A percentile compares a stretch with the other conserved stretches of the same genome.
These are phyloP conservation scores for Cylindrotheca closterium DNA, from an alignment of 108 stramenopile genomes.

Conservation along the genomic window DNA sequence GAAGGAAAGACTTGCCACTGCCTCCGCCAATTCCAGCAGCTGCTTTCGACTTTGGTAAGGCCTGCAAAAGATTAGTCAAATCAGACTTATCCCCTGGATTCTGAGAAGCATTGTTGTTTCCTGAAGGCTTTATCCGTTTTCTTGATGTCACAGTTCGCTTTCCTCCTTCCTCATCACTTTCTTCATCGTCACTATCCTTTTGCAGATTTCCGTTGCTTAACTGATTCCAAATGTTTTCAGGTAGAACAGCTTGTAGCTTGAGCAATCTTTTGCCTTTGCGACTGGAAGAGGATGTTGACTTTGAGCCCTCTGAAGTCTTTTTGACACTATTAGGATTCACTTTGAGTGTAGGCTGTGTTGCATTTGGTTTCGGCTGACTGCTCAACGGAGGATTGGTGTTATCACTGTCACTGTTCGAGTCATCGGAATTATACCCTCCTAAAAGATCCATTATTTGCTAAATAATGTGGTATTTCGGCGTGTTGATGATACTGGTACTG, in stretches of 20 bases:
- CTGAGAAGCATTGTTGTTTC: not conserved
- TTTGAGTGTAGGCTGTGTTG: not conserved
- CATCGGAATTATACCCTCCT: slow-evolving; percentile 27
- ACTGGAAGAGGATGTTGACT: not conserved
- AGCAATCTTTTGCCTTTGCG: slow-evolving; percentile 25
- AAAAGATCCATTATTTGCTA: slow-evolving; percentile 36
- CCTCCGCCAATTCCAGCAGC: not conserved
- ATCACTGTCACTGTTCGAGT: slow-evolving; percentile 4
- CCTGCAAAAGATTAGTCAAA: slow-evolving; percentile 6
- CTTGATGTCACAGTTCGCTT: slow-evolving; percentile 1
- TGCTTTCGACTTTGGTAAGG: not conserved
- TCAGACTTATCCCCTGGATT: not conserved
- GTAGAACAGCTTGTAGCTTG: slow-evolving; percentile 37
- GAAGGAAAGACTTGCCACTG: not conserved
- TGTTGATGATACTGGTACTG: too few relatives aligned
- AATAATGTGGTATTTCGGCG: too few relatives aligned
- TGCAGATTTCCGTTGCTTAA: slow-evolving; percentile 13
- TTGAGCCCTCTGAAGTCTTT: not conserved
- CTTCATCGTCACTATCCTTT: slow-evolving; percentile 6
- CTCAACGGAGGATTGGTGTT: not conserved
- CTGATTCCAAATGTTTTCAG: slow-evolving; percentile 38
- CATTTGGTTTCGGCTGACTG: not conserved
- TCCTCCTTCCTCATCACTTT: slow-evolving; percentile 18
- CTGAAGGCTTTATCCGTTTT: not conserved
- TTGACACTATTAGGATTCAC: slow-evolving; percentile 1